Evolutionary conservation across 768 basidiomycete species (phyloP).

Genomic region (Boletus rubroflammeus): DNA sequence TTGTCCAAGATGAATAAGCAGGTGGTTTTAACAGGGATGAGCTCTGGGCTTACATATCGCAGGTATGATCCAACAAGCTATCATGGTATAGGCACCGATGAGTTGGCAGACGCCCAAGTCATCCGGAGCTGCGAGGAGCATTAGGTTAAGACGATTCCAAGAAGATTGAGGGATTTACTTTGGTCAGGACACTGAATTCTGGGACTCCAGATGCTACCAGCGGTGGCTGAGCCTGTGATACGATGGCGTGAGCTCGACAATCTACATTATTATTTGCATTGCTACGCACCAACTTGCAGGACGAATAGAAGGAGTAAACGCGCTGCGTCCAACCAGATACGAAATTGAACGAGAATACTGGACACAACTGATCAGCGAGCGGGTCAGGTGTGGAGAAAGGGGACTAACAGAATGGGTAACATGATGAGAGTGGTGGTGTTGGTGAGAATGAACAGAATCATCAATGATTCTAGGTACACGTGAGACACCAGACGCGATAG

Average conservation of each 20-base stretch:
- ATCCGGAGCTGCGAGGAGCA: slow-evolving; percentile 33
- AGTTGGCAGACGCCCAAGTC: slow-evolving; percentile 45
- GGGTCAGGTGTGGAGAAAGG: neutral
- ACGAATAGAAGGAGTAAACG: slow-evolving; percentile 45
- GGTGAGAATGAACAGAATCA: slow-evolving; percentile 42
- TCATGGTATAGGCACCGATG: slow-evolving; percentile 45
- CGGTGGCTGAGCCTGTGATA: slow-evolving; percentile 38
- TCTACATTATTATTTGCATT: neutral
- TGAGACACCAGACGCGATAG: neutral
- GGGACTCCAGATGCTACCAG: slow-evolving; percentile 42
- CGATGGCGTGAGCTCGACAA: neutral
- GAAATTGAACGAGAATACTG: slow-evolving; percentile 47
- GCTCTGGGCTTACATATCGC: slow-evolving; percentile 40
- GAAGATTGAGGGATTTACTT: slow-evolving; percentile 30
- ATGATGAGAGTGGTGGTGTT: slow-evolving; percentile 39
- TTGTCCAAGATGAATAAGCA: slow-evolving; percentile 4
- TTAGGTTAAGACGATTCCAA: neutral
- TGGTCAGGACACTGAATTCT: slow-evolving; percentile 41
- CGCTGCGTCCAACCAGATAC: slow-evolving; percentile 52
- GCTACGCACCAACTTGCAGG: slow-evolving; percentile 43
- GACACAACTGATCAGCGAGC: neutral
- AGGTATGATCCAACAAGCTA: slow-evolving; percentile 54
- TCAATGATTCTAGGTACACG: slow-evolving; percentile 31
- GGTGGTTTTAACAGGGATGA: neutral
- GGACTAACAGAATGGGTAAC: slow-evolving; percentile 42